A percentile compares a stretch with the other conserved stretches of the same genome.
These are phyloP conservation scores for Lactuca sativa DNA, from an alignment of 129 eudicot genomes.

Conservation along the genomic window DNA sequence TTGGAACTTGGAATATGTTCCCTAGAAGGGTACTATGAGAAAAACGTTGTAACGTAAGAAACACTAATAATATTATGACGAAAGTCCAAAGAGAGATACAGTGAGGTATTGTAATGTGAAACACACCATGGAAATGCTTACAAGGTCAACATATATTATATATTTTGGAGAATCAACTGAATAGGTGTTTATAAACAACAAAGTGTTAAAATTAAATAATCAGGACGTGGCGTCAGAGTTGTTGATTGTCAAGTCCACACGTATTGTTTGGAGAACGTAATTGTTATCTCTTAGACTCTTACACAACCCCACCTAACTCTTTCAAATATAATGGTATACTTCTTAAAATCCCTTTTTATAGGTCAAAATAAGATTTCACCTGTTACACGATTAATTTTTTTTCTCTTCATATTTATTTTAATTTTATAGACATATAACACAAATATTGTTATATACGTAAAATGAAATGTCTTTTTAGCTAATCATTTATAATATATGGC, in stretches of 20 bases:
- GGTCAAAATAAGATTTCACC: too few relatives aligned
- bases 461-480: too few relatives aligned
- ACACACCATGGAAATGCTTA: not conserved
- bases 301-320: not conserved
- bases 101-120: not conserved
- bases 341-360: too few relatives aligned
- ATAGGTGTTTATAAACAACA: not conserved
- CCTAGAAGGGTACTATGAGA: not conserved
- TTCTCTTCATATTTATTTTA: too few relatives aligned
- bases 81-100: not conserved
- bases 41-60: not conserved
- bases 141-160: slow-evolving; percentile 2
- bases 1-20: not conserved
- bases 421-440: too few relatives aligned
- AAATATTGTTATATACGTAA: too few relatives aligned
- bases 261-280: slow-evolving; percentile 14
- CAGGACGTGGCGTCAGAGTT: slow-evolving; percentile 3
- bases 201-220: not conserved
- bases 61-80: not conserved
- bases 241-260: slow-evolving; percentile 28
- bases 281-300: not conserved
- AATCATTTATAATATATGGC: too few relatives aligned
- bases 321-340: not conserved
- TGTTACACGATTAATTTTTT: too few relatives aligned
- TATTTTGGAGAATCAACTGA: slow-evolving; percentile 3